Conservation (phyloP, 768 basidiomycete genomes). For the Hirschioporus abietinus region DNA sequence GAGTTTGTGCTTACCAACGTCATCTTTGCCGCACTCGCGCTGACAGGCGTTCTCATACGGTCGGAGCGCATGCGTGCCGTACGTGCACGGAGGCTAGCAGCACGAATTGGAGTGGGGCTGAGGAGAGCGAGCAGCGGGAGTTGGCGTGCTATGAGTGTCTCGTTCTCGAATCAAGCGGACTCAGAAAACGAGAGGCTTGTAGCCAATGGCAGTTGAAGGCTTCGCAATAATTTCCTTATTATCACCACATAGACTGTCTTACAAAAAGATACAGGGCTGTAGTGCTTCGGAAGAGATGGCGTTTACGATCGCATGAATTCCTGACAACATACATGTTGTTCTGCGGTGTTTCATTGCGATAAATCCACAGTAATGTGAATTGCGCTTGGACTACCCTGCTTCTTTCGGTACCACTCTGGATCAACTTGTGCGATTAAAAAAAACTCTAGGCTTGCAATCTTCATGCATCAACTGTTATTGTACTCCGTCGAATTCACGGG, state of each 20-base stretch:
- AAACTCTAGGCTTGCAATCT: no score
- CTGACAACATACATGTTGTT: no score
- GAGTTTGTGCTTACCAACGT: conserved; percentile 88
- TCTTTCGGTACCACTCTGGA: no score
- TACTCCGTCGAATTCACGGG: no score
- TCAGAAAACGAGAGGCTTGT: neutral
- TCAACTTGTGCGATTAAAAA: no score
- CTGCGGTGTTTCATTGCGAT: no score
- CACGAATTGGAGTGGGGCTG: conserved; percentile 65
- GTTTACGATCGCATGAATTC: no score
- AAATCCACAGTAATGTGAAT: no score
- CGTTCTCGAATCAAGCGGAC: neutral
- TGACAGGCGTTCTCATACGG: conserved; percentile 62
- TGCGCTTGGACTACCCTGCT: no score
- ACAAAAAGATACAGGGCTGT: neutral
- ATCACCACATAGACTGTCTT: neutral
- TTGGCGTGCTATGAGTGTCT: neutral
- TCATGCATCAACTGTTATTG: no score
- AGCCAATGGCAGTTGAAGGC: neutral
- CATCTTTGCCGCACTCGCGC: conserved; percentile 59
- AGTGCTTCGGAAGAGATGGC: no score
- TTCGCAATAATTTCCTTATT: neutral
- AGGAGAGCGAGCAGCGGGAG: neutral
- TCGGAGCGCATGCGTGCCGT: conserved; percentile 62
- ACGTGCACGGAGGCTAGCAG: conserved; percentile 80